These are phyloP conservation scores for Magnusiomyces paraingens DNA, from an alignment of 1,139 yeast species.

Conservation along the genomic window DNA sequence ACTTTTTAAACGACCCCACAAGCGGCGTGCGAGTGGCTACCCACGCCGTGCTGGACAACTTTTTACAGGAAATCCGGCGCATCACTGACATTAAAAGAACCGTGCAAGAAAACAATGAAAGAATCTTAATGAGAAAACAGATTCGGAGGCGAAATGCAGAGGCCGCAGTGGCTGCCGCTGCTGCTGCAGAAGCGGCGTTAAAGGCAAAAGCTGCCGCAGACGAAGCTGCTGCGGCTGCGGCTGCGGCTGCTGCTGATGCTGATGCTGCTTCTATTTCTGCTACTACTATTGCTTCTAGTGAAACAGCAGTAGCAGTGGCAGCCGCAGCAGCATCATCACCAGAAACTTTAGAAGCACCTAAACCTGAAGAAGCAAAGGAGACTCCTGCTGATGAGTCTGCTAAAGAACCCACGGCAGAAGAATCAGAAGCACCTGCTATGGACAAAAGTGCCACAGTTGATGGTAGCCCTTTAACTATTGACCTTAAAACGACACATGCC, in stretches of 20 bases:
- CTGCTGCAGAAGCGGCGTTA: background rate
- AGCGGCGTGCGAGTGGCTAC: conserved; percentile 86
- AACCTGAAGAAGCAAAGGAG: background rate
- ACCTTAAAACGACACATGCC: background rate
- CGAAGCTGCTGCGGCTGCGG: conserved; percentile 12
- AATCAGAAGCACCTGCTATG: background rate
- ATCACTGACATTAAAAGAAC: conserved; percentile 57
- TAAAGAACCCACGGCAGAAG: background rate
- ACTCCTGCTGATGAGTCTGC: background rate
- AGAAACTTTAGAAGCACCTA: background rate
- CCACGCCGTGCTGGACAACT: conserved; percentile 63
- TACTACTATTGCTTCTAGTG: background rate
- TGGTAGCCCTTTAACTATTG: background rate
- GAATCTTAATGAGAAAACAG: background rate
- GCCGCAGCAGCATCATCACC: background rate
- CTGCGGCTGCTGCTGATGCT: conserved; percentile 12
- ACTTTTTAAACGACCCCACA: conserved; percentile 76
- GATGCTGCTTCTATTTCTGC: background rate
- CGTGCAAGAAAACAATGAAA: conserved; percentile 1
- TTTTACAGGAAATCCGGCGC: conserved; percentile 73
- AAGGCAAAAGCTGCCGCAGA: background rate
- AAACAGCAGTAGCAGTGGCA: background rate
- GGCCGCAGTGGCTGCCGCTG: conserved; percentile 3
- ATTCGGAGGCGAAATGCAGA: background rate
- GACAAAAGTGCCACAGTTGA: background rate